Percentiles rank a stretch among this genome's conserved stretches.
Conservation (phyloP, 345 rosid species). For the Hibiscus syriacus region DNA sequence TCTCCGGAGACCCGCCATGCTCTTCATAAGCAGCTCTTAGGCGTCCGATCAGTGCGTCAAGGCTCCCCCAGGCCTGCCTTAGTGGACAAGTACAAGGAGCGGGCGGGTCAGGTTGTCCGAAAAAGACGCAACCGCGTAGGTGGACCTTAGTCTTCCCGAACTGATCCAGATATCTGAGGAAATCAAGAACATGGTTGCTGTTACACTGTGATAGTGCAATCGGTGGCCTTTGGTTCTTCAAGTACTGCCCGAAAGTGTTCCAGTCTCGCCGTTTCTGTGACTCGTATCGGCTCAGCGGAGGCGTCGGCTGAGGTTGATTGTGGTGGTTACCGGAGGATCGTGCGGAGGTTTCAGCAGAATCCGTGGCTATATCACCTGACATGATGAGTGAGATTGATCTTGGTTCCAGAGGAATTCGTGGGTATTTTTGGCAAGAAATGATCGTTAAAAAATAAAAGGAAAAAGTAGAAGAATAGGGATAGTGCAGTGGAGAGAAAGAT, state of each 20-base stretch:
- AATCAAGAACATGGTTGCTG: conserved; percentile 64
- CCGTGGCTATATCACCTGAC: conserved; percentile 27
- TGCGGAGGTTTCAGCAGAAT: conserved; percentile 33
- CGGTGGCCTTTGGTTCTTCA: conserved; percentile 69
- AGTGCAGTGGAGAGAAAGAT: conserved; percentile 28
- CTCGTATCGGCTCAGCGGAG: conserved; percentile 68
- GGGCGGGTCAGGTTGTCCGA: conserved; percentile 83
- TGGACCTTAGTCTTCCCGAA: conserved; percentile 88
- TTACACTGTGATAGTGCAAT: conserved; percentile 44
- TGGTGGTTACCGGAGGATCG: conserved; percentile 28
- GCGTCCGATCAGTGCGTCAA: conserved; percentile 86
- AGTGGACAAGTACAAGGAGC: conserved; percentile 79
- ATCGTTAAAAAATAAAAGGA: neutral
- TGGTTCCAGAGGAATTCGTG: conserved; percentile 9
- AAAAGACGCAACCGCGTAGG: conserved; percentile 58
- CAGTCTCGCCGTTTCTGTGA: conserved; percentile 82
- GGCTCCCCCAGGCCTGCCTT: conserved; percentile 88
- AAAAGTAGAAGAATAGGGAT: conserved; percentile 18
- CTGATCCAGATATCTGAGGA: conserved; percentile 71
- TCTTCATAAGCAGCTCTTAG: conserved; percentile 84
- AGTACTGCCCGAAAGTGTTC: conserved; percentile 82
- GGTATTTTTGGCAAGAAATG: conserved; percentile 20
- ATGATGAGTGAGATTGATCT: conserved; percentile 10
- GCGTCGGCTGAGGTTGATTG: conserved; percentile 19
- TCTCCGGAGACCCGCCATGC: conserved; percentile 58